Conservation (phyloP, 106 monocot species). For the Allium fistulosum region DNA sequence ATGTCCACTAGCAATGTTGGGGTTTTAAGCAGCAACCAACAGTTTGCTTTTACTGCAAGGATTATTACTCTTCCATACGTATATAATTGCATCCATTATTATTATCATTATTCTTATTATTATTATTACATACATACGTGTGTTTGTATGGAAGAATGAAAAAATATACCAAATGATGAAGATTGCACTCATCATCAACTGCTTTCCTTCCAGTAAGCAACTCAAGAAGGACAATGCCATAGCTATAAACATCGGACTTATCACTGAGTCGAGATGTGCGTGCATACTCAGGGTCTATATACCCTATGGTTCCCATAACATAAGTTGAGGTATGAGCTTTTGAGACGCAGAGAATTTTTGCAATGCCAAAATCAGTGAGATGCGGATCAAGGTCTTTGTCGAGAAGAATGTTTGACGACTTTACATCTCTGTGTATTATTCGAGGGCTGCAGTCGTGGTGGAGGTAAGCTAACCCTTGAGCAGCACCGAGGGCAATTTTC, state of each 20-base stretch:
- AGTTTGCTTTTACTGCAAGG: too few relatives aligned
- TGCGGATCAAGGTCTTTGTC: constrained; percentile 88
- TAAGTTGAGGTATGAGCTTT: constrained; percentile 92
- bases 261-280: constrained; percentile 86
- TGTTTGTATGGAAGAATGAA: too few relatives aligned
- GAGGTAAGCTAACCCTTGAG: constrained; percentile 84
- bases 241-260: constrained; percentile 97
- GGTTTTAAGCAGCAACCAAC: too few relatives aligned
- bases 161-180: constrained; percentile 70
- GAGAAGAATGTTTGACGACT: constrained; percentile 90
- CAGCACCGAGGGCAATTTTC: constrained; percentile 72
- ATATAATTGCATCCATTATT: too few relatives aligned
- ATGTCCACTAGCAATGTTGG: too few relatives aligned
- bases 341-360: constrained; percentile 70
- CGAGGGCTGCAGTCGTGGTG: constrained; percentile 94
- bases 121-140: too few relatives aligned
- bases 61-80: too few relatives aligned
- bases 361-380: constrained; percentile 94
- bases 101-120: too few relatives aligned
- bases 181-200: constrained; percentile 81
- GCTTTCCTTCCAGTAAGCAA: constrained; percentile 81
- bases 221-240: constrained; percentile 86
- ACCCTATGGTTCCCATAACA: constrained; percentile 96
- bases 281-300: constrained; percentile 96
- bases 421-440: constrained; percentile 91